phyloP scores from a whole-genome alignment of 2,329 filamentous ascomycete genomes.

The Acrocalymma vagum region DNA sequence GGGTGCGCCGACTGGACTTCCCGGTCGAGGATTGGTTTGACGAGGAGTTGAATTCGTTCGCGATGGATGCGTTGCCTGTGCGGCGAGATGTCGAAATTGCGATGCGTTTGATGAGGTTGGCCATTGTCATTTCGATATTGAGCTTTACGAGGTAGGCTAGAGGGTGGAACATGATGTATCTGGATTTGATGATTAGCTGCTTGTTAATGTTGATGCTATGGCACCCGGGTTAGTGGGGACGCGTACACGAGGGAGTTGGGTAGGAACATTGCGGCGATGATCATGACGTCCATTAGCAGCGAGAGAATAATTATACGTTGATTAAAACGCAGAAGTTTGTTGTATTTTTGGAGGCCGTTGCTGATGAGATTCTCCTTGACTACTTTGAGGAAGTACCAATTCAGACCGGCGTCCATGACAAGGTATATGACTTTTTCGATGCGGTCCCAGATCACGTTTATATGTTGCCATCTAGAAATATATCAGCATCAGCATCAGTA shows the following conservation, averaged over 20 bases:
- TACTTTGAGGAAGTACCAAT: constrained; percentile 42
- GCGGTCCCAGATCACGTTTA: constrained; percentile 43
- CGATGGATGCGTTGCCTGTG: constrained; percentile 18
- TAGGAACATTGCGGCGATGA: constrained; percentile 54
- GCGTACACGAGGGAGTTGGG: constrained; percentile 48
- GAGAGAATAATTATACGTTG: constrained; percentile 58
- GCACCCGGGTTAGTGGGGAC: background rate
- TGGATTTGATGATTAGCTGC: constrained; percentile 9
- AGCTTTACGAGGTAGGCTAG: constrained; percentile 56
- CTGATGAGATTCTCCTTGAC: constrained; percentile 55
- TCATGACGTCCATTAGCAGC: constrained; percentile 55
- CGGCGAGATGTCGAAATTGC: constrained; percentile 23
- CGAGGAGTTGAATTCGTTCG: constrained; percentile 18
- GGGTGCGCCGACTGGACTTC: constrained; percentile 1
- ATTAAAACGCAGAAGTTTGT: constrained; percentile 57
- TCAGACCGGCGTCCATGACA: constrained; percentile 36
- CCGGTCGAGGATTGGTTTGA: constrained; percentile 15
- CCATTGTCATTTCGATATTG: constrained; percentile 59
- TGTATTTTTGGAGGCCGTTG: constrained; percentile 58
- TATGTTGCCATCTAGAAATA: constrained; percentile 26
- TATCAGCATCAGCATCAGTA: constrained; percentile 1
- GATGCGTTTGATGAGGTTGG: constrained; percentile 51
- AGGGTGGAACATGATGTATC: constrained; percentile 57
- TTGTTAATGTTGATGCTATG: background rate
- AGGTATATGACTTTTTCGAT: constrained; percentile 40